Evolutionary conservation across 2,329 filamentous ascomycete genomes (phyloP), one percentile per base, ranked within the genome.

Genomic region (Calonectria ilicicola): DNA sequence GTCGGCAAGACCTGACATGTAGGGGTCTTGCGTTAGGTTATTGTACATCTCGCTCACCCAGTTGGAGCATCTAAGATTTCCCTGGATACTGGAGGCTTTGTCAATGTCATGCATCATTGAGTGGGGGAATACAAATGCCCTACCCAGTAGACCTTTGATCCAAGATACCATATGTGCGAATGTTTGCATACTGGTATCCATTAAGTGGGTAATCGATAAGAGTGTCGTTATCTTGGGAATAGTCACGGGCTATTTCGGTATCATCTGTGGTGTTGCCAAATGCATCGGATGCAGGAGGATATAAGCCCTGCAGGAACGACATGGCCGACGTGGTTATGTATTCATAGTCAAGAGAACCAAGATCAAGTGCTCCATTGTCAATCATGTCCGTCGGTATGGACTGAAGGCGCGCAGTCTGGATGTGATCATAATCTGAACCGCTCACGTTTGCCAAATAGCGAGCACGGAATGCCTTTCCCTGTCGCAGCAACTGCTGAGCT

Each of bases 281-380:
- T 0, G 78, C 75, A 12, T 79, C 72, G 5, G 87, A 87, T 0
- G 89, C 88, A 0, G 95, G 94, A 2, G 95, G 95, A 80, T 98
- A 98, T 5, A 98, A 87, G 5, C 93, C 95, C 81, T 98, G 95
- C 77, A 97, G 85, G 83, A 98, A 97, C 0, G 93, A 95, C 65
- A 90, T 86, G 40, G 94, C 94, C 3, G 94, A 92, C 72, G 89
- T 92, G 65, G 91, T 90, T 38, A 96, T 80, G 79, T 84, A 88
- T 29, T 83, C 81, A 64, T 88, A 85, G 5, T 82, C 79, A 42
- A 80, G 85, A 23, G 86, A 84, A 38, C 84, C 74, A 40, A 89
- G 76, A 38, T 81, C 79, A 21, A 91, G 76, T 76, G 90, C 86
- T 2, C 70, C 76, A 71, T 88, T 89, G 77, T 90, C 85, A 60